Evolutionary conservation across 257 asterid genomes (phyloP).

Genomic region (Cruciata laevipes): DNA sequence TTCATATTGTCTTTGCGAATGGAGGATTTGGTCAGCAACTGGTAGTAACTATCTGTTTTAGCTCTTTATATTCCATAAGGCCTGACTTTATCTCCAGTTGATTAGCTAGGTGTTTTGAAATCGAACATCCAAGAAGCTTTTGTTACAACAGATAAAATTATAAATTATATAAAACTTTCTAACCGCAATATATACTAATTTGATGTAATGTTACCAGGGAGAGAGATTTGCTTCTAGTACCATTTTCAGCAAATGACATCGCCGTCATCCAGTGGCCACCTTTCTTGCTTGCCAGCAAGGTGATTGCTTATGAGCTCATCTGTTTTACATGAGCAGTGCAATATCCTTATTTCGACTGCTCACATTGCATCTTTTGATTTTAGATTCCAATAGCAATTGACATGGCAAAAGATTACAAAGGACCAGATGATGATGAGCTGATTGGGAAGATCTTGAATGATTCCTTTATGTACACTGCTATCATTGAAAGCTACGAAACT

Average conservation of each 20-base stretch:
- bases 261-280: slow-evolving; percentile 99
- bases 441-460: slow-evolving; percentile 78
- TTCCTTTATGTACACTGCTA: slow-evolving; percentile 79
- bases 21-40: slow-evolving; percentile 86
- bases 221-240: slow-evolving; percentile 88
- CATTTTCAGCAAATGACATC: slow-evolving; percentile 77
- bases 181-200: slow-evolving; percentile 7
- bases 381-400: slow-evolving; percentile 98
- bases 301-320: slow-evolving; percentile 25
- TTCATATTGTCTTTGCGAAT: slow-evolving; percentile 83
- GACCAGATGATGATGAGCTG: slow-evolving; percentile 77
- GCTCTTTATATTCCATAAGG: neutral
- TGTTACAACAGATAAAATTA: neutral
- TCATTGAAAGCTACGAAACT: slow-evolving; percentile 88
- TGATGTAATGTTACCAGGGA: slow-evolving; percentile 49
- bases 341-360: slow-evolving; percentile 22
- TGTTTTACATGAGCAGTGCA: slow-evolving; percentile 7
- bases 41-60: slow-evolving; percentile 35
- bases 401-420: slow-evolving; percentile 91
- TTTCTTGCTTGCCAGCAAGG: slow-evolving; percentile 98
- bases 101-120: slow-evolving; percentile 5
- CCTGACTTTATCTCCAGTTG: slow-evolving; percentile 7
- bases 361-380: slow-evolving; percentile 17
- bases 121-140: neutral
- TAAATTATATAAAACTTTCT: neutral